A percentile compares a stretch with the other conserved stretches of the same genome.
phyloP scores from a whole-genome alignment of 805 yeast genomes.

The Cyberlindnera meyerae region DNA sequence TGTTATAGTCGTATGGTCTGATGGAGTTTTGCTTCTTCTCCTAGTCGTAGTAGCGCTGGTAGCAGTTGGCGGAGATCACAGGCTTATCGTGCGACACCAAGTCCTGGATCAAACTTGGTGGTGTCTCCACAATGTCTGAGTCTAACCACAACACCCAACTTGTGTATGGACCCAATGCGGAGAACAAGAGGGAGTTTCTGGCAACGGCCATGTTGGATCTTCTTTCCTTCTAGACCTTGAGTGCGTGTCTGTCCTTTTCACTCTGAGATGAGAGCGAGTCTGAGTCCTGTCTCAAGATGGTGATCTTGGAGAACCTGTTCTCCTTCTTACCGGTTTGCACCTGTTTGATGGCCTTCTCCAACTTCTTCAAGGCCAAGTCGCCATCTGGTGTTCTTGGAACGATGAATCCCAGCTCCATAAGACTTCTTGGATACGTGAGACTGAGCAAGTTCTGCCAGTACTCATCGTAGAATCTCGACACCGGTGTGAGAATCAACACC shows the following conservation, averaged over 20 bases:
- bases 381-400: slow-evolving; percentile 82
- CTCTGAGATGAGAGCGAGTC: slow-evolving; percentile 66
- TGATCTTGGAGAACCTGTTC: slow-evolving; percentile 72
- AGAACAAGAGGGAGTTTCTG: slow-evolving; percentile 83
- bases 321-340: slow-evolving; percentile 61
- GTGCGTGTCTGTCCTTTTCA: slow-evolving; percentile 90
- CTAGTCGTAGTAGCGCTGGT: slow-evolving; percentile 69
- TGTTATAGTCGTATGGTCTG: slow-evolving; percentile 92
- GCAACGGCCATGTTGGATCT: slow-evolving; percentile 91
- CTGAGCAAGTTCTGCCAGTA: slow-evolving; percentile 83
- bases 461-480: slow-evolving; percentile 76
- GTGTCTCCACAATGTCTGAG: slow-evolving; percentile 89
- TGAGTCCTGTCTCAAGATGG: slow-evolving; percentile 87
- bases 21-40: slow-evolving; percentile 51
- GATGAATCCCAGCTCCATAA: slow-evolving; percentile 86
- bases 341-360: slow-evolving; percentile 72
- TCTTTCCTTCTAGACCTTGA: slow-evolving; percentile 80
- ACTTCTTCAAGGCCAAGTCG: slow-evolving; percentile 63
- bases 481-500: slow-evolving; percentile 83
- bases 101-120: slow-evolving; percentile 78
- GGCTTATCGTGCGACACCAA: slow-evolving; percentile 81
- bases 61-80: slow-evolving; percentile 88
- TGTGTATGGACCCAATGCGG: slow-evolving; percentile 83
- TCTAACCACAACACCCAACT: slow-evolving; percentile 98
- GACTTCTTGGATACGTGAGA: slow-evolving; percentile 76